A percentile compares a stretch with the other conserved stretches of the same genome.
Conservation (phyloP, 495 filamentous ascomycete genomes). For the Glutinoglossum americanum region DNA sequence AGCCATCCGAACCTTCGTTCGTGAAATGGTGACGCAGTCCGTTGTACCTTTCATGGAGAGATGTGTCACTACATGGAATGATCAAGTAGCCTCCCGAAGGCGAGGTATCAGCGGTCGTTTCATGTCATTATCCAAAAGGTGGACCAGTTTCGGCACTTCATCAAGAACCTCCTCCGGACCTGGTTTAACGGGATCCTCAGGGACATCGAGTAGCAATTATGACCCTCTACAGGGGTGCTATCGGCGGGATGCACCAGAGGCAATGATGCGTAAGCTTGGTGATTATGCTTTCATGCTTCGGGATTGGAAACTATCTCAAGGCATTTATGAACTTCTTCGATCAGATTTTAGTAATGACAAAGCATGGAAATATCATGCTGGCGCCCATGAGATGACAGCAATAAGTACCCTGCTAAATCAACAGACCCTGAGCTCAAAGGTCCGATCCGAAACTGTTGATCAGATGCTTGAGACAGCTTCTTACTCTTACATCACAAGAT, state of each 20-base stretch:
- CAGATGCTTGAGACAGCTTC: slow-evolving; percentile 67
- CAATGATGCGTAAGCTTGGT: slow-evolving; percentile 76
- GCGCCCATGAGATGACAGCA: slow-evolving; percentile 80
- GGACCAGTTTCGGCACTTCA: slow-evolving; percentile 50
- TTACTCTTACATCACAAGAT: slow-evolving; percentile 82
- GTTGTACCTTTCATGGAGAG: slow-evolving; percentile 91
- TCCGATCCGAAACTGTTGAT: slow-evolving; percentile 56
- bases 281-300: slow-evolving; percentile 93
- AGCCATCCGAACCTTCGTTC: slow-evolving; percentile 66
- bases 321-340: slow-evolving; percentile 71
- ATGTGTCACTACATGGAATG: slow-evolving; percentile 77
- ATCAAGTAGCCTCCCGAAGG: slow-evolving; percentile 79
- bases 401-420: slow-evolving; percentile 58
- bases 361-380: slow-evolving; percentile 88
- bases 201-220: slow-evolving; percentile 44
- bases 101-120: slow-evolving; percentile 75
- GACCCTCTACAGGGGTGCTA: slow-evolving; percentile 60
- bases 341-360: slow-evolving; percentile 85
- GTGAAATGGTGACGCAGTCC: slow-evolving; percentile 83
- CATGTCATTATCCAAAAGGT: slow-evolving; percentile 76
- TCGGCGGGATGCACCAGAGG: slow-evolving; percentile 61
- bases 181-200: slow-evolving; percentile 12
- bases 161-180: slow-evolving; percentile 18
- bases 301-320: slow-evolving; percentile 82
- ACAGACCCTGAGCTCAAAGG: slow-evolving; percentile 44